A percentile compares a stretch with the other conserved stretches of the same genome.
These are phyloP conservation scores for Ilyonectria mors-panacis DNA, from an alignment of 2,329 filamentous ascomycete genomes.

Conservation along the genomic window DNA sequence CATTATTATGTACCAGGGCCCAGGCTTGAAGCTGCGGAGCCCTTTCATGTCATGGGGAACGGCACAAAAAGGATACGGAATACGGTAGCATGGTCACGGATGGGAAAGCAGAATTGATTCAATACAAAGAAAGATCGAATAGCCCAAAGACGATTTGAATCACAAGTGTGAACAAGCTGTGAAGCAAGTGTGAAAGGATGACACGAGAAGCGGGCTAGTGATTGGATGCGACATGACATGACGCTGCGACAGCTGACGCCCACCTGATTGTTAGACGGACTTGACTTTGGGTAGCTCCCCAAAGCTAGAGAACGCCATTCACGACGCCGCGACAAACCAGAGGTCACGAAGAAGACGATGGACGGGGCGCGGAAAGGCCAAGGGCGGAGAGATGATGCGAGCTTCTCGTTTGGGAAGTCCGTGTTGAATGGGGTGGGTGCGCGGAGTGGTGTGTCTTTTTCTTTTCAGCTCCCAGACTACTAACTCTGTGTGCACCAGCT, in stretches of 20 bases:
- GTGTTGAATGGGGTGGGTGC: conserved; percentile 32
- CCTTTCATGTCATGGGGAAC: conserved; percentile 47
- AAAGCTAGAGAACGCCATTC: background rate
- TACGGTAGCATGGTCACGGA: conserved; percentile 32
- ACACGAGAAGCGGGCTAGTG: background rate
- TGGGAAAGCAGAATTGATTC: conserved; percentile 18
- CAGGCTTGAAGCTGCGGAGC: conserved; percentile 45
- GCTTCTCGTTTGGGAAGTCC: conserved; percentile 38
- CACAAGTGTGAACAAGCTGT: background rate
- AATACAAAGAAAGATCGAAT: conserved; percentile 21
- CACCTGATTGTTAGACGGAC: background rate
- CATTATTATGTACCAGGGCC: conserved; percentile 43
- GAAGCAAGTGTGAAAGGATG: conserved; percentile 2
- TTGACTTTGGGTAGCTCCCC: background rate
- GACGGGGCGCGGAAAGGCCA: conserved; percentile 31
- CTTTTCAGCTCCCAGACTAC: conserved; percentile 37
- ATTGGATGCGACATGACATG: conserved; percentile 7
- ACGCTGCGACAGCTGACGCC: conserved; percentile 13
- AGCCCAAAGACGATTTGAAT: conserved; percentile 12
- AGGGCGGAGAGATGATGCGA: conserved; percentile 20
- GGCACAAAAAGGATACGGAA: conserved; percentile 47
- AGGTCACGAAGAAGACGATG: conserved; percentile 1
- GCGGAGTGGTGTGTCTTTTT: conserved; percentile 13
- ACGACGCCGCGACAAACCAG: background rate
- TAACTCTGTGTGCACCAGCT: conserved; percentile 16